Evolutionary conservation across 495 filamentous ascomycete genomes (phyloP), one percentile per base, ranked within the genome.

Genomic region (Penicillium fimorum): DNA sequence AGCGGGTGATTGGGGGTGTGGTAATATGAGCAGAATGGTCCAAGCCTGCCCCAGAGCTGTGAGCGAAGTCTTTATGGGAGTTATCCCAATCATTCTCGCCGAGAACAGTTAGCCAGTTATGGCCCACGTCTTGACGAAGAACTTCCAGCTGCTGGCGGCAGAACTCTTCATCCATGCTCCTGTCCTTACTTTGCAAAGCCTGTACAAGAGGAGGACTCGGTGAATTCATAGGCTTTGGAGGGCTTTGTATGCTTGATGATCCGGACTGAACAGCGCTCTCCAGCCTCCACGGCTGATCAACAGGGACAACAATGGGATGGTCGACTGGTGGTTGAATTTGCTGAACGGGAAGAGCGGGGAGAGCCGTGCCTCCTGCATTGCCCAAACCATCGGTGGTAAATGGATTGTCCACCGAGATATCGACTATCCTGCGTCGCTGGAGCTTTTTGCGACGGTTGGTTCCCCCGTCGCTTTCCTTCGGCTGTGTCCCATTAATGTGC

Each of bases 131-230:
- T 60, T 86, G 86, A 41, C 89, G 87, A 17, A 96, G 73, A 12
- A 87, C 87, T 69, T 94, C 91, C 46, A 97, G 83, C 62, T 92
- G 92, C 68, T 87, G 87, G 38, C 84, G 83, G 69, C 93, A 96
- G 6, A 90, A 75, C 63, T 96, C 90, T 47, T 87, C 86, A 49
- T 84, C 84, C 43, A 85, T 73, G 48, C 83, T 82, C 82, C 88
- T 89, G 51, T 89, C 79, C 42, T 63, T 66, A 47, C 58, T 47
- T 55, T 62, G 70, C 4, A 50, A 41, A 13, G 60, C 37, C 25
- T 57, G 63, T 24, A 61, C 44, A 29, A 62, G 56, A 40, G 61
- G 46, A 20, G 62, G 49, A 44, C 60, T 67, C 30, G 56, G 56
- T 12, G 59, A 61, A 22, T 46, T 47, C 11, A 57, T 49, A 20